Evolutionary conservation across 805 yeast genomes (phyloP).

Genomic region (Dipodascus albidus): DNA sequence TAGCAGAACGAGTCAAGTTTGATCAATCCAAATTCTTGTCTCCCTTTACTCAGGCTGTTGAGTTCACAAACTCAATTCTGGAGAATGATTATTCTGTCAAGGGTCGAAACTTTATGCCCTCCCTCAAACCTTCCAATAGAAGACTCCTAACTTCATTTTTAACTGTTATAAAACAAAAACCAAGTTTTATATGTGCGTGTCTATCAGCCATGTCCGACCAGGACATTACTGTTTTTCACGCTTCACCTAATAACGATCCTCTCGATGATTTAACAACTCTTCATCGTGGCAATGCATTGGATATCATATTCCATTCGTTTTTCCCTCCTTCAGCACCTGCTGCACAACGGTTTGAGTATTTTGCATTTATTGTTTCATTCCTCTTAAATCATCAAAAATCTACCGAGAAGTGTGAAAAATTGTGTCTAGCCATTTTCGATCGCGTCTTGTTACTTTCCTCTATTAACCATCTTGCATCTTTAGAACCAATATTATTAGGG

Average conservation of each 20-base stretch:
- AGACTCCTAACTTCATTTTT: conserved; percentile 23
- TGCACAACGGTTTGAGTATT: conserved; percentile 17
- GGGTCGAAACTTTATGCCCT: conserved; percentile 8
- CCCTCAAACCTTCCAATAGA: conserved; percentile 18
- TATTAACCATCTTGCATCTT: conserved; percentile 6
- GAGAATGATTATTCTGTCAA: conserved; percentile 2
- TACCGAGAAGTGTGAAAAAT: conserved; percentile 3
- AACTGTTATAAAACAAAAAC: conserved; percentile 24
- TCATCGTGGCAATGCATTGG: conserved; percentile 19
- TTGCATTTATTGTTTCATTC: conserved; percentile 17
- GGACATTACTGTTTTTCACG: conserved; percentile 13
- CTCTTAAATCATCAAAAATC: conserved; percentile 14
- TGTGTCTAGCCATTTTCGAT: conserved; percentile 14
- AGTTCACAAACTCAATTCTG: conserved; percentile 10
- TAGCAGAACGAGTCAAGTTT: conserved; percentile 7
- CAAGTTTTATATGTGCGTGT: conserved; percentile 24
- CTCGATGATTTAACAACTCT: conserved; percentile 16
- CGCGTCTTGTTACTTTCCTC: conserved; percentile 11
- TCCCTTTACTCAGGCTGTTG: conserved; percentile 13
- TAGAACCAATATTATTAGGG: conserved; percentile 9
- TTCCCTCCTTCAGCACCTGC: conserved; percentile 18
- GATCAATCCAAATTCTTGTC: conserved; percentile 13
- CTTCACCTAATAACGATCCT: conserved; percentile 9
- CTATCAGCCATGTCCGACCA: conserved; percentile 14
- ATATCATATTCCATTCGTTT: conserved; percentile 22